A percentile compares a stretch with the other conserved stretches of the same genome.
Evolutionary conservation across 768 basidiomycete species (phyloP).

Genomic region (Kwoniella europaea): DNA sequence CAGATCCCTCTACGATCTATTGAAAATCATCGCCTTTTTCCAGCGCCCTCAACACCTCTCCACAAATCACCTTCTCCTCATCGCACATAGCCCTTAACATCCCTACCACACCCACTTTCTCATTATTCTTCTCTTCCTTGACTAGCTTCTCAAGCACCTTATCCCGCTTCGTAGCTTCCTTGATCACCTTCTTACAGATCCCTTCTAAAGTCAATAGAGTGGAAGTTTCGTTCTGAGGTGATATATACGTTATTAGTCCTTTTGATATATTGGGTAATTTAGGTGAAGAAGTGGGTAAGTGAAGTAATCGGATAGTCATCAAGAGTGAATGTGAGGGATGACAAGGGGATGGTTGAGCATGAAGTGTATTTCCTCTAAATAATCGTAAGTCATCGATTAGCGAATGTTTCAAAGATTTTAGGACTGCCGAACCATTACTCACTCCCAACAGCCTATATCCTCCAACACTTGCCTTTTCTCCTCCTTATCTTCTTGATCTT

Average conservation of each 20-base stretch:
- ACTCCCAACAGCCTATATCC: slow-evolving; percentile 85
- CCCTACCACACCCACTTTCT: slow-evolving; percentile 1
- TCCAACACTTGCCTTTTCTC: slow-evolving; percentile 66
- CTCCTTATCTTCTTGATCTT: slow-evolving; percentile 59
- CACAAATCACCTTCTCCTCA: slow-evolving; percentile 17
- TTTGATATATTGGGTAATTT: slow-evolving; percentile 23
- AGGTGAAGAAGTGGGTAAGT: slow-evolving; percentile 32
- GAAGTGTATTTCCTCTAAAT: slow-evolving; percentile 78
- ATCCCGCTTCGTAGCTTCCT: slow-evolving; percentile 20
- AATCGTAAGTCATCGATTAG: too few relatives aligned
- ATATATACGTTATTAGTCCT: slow-evolving; percentile 45
- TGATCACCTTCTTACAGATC: slow-evolving; percentile 25
- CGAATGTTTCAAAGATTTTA: too few relatives aligned
- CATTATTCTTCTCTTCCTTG: neutral
- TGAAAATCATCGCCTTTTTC: slow-evolving; percentile 18
- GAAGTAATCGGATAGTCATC: slow-evolving; percentile 46
- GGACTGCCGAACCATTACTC: slow-evolving; percentile 21
- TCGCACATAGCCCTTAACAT: slow-evolving; percentile 23
- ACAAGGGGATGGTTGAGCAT: slow-evolving; percentile 66
- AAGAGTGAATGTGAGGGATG: slow-evolving; percentile 75
- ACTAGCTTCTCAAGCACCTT: slow-evolving; percentile 3
- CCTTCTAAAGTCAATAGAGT: slow-evolving; percentile 24
- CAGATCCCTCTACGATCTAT: neutral
- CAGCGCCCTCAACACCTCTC: slow-evolving; percentile 3
- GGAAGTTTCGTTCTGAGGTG: slow-evolving; percentile 45